phyloP scores from a whole-genome alignment of 2,329 filamentous ascomycete genomes.

The Tolypocladium paradoxum region DNA sequence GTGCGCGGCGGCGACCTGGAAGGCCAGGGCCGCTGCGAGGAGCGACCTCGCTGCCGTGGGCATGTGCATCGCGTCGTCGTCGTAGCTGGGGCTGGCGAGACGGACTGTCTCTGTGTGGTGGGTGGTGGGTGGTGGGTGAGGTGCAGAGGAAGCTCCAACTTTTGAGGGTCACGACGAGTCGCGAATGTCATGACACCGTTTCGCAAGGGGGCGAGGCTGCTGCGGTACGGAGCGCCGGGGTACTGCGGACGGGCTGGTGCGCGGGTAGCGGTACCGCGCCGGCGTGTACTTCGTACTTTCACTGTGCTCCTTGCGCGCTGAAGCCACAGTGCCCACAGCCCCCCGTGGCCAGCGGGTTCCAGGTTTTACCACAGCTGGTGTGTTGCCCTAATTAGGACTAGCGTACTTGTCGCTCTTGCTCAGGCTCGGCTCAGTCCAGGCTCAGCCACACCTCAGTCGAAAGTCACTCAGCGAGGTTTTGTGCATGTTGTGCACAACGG shows the following conservation, averaged over 20 bases:
- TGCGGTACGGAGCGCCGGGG: not conserved
- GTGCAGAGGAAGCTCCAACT: slow-evolving; percentile 4
- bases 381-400: no score
- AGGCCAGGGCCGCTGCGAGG: slow-evolving; percentile 27
- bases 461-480: no score
- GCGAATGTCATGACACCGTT: slow-evolving; percentile 23
- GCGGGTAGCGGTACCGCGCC: not conserved
- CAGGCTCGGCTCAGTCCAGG: not conserved
- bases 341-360: not conserved
- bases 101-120: not conserved
- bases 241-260: not conserved
- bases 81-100: not conserved
- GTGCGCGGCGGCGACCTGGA: slow-evolving; percentile 63
- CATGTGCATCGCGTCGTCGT: slow-evolving; percentile 15
- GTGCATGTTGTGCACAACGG: no score
- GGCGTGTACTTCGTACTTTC: no score
- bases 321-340: not conserved
- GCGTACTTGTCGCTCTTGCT: no score
- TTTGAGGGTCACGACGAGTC: not conserved
- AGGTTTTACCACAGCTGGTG: no score
- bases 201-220: slow-evolving; percentile 4
- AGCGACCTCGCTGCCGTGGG: slow-evolving; percentile 29
- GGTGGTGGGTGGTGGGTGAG: not conserved
- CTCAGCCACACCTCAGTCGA: not conserved
- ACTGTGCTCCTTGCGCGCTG: not conserved